Percentiles rank a stretch among this genome's conserved stretches.
Conservation (phyloP, 257 asterid species). For the Solanum medicagineum region DNA sequence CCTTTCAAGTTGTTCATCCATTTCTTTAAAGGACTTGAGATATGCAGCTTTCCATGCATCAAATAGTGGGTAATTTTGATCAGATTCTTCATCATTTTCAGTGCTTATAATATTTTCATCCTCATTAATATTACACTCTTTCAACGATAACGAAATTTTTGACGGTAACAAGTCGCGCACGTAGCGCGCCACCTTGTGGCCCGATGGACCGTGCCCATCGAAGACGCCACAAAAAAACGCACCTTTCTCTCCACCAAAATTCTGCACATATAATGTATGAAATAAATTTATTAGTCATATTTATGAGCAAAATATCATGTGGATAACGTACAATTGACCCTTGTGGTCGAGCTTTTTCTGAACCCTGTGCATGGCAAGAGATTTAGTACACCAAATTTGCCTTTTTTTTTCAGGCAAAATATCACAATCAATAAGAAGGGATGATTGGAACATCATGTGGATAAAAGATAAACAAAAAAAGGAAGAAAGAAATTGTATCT, state of each 20-base stretch:
- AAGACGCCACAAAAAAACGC: constrained; percentile 60
- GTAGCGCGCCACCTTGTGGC: constrained; percentile 65
- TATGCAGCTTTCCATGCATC: constrained; percentile 48
- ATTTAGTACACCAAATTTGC: too few species aligned
- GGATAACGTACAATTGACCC: too few species aligned
- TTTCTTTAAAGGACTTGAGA: constrained; percentile 38
- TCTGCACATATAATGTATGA: constrained; percentile 15
- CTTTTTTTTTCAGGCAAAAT: not conserved
- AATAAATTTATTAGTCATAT: not conserved
- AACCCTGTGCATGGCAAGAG: too few species aligned
- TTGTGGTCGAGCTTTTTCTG: too few species aligned
- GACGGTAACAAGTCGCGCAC: constrained; percentile 61
- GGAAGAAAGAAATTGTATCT: not conserved
- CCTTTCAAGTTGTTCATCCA: constrained; percentile 55
- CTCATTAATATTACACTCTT: not conserved
- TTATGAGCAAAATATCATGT: not conserved
- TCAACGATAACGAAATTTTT: constrained; percentile 36
- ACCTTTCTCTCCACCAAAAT: constrained; percentile 64
- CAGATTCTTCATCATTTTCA: not conserved
- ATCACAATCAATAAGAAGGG: not conserved
- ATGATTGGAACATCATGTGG: not conserved
- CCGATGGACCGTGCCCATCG: constrained; percentile 91
- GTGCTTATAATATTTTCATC: not conserved
- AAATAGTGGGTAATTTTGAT: constrained; percentile 21
- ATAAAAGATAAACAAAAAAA: not conserved